These are phyloP conservation scores for Xylaria arbuscula DNA, from an alignment of 2,329 filamentous ascomycete genomes.

Conservation along the genomic window DNA sequence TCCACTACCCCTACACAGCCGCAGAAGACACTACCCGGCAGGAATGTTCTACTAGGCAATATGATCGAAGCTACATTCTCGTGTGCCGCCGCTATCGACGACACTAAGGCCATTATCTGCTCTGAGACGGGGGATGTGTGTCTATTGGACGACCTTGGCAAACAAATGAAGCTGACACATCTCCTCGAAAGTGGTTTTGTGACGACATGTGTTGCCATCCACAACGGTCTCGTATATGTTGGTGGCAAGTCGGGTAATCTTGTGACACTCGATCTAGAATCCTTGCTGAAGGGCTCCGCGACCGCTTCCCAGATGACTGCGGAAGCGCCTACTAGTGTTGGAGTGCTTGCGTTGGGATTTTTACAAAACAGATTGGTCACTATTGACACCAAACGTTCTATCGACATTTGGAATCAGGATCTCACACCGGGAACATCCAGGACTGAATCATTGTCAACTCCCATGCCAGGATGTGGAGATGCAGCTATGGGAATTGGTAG, in stretches of 20 bases:
- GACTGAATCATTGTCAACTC: constrained; percentile 57
- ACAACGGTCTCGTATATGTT: constrained; percentile 70
- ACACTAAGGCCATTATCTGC: constrained; percentile 81
- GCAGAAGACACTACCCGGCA: constrained; percentile 80
- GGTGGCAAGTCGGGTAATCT: constrained; percentile 74
- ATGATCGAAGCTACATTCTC: constrained; percentile 88
- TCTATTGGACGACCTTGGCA: constrained; percentile 80
- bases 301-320: constrained; percentile 55
- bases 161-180: constrained; percentile 75
- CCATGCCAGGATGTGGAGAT: constrained; percentile 72
- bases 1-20: constrained; percentile 54
- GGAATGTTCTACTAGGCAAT: constrained; percentile 86
- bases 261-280: constrained; percentile 62
- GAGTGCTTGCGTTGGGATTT: constrained; percentile 76
- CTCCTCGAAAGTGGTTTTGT: constrained; percentile 74
- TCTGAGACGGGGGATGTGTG: constrained; percentile 92
- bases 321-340: constrained; percentile 51
- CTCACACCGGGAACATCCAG: constrained; percentile 55
- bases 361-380: constrained; percentile 75
- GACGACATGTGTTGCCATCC: constrained; percentile 74
- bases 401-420: constrained; percentile 71
- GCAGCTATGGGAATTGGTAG: constrained; percentile 78
- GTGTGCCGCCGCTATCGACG: constrained; percentile 77
- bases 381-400: constrained; percentile 79
- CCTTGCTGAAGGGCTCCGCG: constrained; percentile 57